phyloP scores from a whole-genome alignment of 2,329 filamentous ascomycete genomes.

The Colletotrichum viniferum region DNA sequence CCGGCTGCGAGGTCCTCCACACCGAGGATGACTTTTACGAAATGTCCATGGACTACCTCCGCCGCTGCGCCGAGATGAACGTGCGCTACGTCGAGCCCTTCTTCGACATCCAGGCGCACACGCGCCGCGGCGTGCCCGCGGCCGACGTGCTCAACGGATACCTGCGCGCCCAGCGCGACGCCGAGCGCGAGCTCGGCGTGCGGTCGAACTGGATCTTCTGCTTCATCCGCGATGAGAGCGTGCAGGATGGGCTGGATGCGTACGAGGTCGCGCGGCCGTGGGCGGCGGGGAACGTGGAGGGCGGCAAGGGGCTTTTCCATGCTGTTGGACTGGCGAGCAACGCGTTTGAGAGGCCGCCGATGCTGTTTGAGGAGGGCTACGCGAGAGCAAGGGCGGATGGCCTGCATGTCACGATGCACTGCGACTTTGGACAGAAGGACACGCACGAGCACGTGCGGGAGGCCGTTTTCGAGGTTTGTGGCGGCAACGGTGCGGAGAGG shows the following conservation, averaged over 20 bases:
- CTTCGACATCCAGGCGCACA: slow-evolving; percentile 81
- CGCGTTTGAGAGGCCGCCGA: slow-evolving; percentile 47
- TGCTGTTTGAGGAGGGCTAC: slow-evolving; percentile 47
- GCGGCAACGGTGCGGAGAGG: slow-evolving; percentile 54
- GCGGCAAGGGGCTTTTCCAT: slow-evolving; percentile 43
- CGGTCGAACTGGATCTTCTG: slow-evolving; percentile 44
- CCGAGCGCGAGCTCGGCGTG: slow-evolving; percentile 29
- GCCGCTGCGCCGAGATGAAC: slow-evolving; percentile 64
- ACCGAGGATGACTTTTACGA: slow-evolving; percentile 72
- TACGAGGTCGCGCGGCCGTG: slow-evolving; percentile 44
- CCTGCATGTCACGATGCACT: slow-evolving; percentile 52
- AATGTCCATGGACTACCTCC: slow-evolving; percentile 75
- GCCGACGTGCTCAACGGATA: slow-evolving; percentile 67
- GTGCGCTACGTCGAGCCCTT: slow-evolving; percentile 81
- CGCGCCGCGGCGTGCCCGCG: slow-evolving; percentile 65
- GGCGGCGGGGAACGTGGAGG: slow-evolving; percentile 27
- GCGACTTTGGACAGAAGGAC: slow-evolving; percentile 55
- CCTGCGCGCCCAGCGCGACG: slow-evolving; percentile 34
- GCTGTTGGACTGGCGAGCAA: slow-evolving; percentile 53
- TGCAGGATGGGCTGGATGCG: slow-evolving; percentile 40
- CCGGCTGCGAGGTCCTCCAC: slow-evolving; percentile 73
- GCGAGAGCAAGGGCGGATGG: slow-evolving; percentile 40
- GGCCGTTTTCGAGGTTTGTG: slow-evolving; percentile 33
- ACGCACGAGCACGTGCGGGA: slow-evolving; percentile 47
- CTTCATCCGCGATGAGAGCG: slow-evolving; percentile 43